Evolutionary conservation across 1,139 yeast species (phyloP).

Genomic region (Torulaspora pretoriensis): DNA sequence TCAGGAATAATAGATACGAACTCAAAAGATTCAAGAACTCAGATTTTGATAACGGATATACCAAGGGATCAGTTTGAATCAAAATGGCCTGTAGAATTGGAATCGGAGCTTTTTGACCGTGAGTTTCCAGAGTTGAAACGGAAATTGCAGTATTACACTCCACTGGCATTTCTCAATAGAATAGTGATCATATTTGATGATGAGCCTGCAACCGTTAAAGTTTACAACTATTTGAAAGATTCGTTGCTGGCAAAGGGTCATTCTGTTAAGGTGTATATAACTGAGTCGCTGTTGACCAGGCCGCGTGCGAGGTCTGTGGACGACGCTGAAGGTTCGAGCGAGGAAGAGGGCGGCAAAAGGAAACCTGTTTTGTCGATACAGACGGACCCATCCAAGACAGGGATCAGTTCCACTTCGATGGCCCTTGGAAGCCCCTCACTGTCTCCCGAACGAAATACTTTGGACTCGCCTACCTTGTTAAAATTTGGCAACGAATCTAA

Average conservation of each 20-base stretch:
- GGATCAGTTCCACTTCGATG: slow-evolving; percentile 18
- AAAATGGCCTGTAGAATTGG: slow-evolving; percentile 30
- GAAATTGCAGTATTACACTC: slow-evolving; percentile 30
- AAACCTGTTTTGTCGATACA: slow-evolving; percentile 30
- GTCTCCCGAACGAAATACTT: slow-evolving; percentile 29
- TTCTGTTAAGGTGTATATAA: slow-evolving; percentile 25
- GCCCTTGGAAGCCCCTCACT: slow-evolving; percentile 28
- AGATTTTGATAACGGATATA: slow-evolving; percentile 34
- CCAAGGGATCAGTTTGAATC: slow-evolving; percentile 25
- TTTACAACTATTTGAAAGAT: slow-evolving; percentile 22
- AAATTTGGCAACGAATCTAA: slow-evolving; percentile 27
- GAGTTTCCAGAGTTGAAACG: slow-evolving; percentile 25
- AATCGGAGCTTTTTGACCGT: slow-evolving; percentile 22
- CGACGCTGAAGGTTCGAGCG: neutral
- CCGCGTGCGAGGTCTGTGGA: slow-evolving; percentile 10
- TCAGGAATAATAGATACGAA: slow-evolving; percentile 1
- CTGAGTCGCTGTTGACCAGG: slow-evolving; percentile 28
- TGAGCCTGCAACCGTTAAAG: slow-evolving; percentile 23
- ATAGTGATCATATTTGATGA: slow-evolving; percentile 31
- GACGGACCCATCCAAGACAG: slow-evolving; percentile 26
- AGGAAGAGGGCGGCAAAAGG: neutral
- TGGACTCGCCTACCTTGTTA: slow-evolving; percentile 33
- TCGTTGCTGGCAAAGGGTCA: slow-evolving; percentile 6
- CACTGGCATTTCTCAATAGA: slow-evolving; percentile 32
- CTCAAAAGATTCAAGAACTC: slow-evolving; percentile 18